Percentiles rank a stretch among this genome's conserved stretches.
Conservation (phyloP, 371 early-diverging fungal genomes). For the Mortierella sp. region DNA sequence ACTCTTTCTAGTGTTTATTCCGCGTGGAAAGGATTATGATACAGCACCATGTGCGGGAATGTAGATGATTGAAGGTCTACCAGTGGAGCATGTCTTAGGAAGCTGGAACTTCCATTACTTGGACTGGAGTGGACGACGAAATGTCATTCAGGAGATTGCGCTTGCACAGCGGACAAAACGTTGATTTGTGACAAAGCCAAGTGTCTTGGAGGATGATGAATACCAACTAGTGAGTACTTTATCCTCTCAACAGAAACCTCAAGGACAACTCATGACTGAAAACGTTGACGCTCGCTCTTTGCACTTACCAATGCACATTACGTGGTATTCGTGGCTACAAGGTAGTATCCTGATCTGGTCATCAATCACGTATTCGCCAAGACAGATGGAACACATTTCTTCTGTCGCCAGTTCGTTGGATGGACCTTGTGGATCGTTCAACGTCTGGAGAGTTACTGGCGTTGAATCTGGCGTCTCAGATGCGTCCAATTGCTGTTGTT, state of each 20-base stretch:
- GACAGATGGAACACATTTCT: slow-evolving; percentile 81
- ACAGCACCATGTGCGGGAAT: too few species aligned
- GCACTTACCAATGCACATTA: slow-evolving; percentile 81
- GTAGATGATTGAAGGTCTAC: too few species aligned
- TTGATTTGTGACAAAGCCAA: slow-evolving; percentile 66
- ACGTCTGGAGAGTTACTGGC: neutral
- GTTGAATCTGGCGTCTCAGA: neutral
- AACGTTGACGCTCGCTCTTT: neutral
- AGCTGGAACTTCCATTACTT: too few species aligned
- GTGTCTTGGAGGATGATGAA: slow-evolving; percentile 53
- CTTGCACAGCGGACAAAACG: slow-evolving; percentile 67
- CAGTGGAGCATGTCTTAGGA: too few species aligned
- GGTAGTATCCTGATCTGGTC: slow-evolving; percentile 73
- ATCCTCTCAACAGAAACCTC: neutral
- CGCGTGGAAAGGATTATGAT: too few species aligned
- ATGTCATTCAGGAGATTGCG: slow-evolving; percentile 55
- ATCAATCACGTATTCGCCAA: slow-evolving; percentile 73
- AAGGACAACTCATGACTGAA: neutral
- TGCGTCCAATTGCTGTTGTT: too few species aligned
- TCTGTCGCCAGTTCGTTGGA: slow-evolving; percentile 3
- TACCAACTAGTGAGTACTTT: neutral
- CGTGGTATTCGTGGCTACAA: slow-evolving; percentile 86
- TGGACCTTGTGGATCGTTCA: neutral
- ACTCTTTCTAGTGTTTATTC: too few species aligned
- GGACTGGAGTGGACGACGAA: neutral